These are phyloP conservation scores for Hypoxylon sp. DNA, from an alignment of 2,329 filamentous ascomycete genomes.

Conservation along the genomic window DNA sequence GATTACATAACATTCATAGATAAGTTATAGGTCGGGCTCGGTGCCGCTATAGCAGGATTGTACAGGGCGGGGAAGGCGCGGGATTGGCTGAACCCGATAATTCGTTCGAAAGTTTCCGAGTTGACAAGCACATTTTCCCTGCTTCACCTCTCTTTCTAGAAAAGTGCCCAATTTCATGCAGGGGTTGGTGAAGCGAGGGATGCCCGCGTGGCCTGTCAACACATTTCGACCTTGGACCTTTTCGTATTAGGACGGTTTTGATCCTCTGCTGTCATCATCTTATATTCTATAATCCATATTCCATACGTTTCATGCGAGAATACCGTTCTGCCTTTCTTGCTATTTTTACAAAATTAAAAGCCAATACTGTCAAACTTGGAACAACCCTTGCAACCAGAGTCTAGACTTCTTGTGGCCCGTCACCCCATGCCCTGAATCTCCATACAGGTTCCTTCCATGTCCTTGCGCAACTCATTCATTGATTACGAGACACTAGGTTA, in stretches of 20 bases:
- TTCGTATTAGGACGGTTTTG: slow-evolving; percentile 37
- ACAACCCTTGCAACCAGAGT: slow-evolving; percentile 1
- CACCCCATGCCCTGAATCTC: slow-evolving; percentile 17
- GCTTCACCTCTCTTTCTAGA: slow-evolving; percentile 42
- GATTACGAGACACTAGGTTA: slow-evolving; percentile 38
- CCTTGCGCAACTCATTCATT: slow-evolving; percentile 31
- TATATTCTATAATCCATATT: slow-evolving; percentile 8
- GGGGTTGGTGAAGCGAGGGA: slow-evolving; percentile 40
- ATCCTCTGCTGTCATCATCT: slow-evolving; percentile 26
- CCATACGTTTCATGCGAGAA: neutral
- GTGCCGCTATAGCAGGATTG: slow-evolving; percentile 25
- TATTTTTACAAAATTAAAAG: slow-evolving; percentile 5
- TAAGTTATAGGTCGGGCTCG: slow-evolving; percentile 16
- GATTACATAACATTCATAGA: slow-evolving; percentile 12
- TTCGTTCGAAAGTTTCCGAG: slow-evolving; percentile 37
- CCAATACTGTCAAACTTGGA: slow-evolving; percentile 4
- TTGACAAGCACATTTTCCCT: slow-evolving; percentile 25
- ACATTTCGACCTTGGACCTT: slow-evolving; percentile 31
- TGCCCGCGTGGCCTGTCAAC: slow-evolving; percentile 37
- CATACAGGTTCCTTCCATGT: slow-evolving; percentile 21
- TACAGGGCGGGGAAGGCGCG: slow-evolving; percentile 39
- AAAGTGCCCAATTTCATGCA: slow-evolving; percentile 48
- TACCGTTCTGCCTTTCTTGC: slow-evolving; percentile 2
- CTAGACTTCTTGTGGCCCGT: slow-evolving; percentile 7
- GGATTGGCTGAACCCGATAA: slow-evolving; percentile 32